Conservation (phyloP, 2,329 filamentous ascomycete species). For the Penicillium griseofulvum region DNA sequence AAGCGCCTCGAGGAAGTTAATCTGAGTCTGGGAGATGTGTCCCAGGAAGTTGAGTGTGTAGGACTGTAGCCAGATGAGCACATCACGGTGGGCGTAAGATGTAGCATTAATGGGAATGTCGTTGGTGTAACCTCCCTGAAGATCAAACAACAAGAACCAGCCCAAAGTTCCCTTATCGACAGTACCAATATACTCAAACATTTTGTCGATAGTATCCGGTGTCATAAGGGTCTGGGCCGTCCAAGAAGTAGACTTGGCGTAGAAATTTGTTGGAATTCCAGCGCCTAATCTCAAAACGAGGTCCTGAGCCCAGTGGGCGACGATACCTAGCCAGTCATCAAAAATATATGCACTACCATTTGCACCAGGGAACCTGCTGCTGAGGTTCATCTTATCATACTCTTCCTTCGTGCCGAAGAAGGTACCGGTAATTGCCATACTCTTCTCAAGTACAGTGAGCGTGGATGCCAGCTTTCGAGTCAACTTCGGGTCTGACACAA, state of each 20-base stretch:
- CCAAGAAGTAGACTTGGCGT: background rate
- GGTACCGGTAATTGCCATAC: background rate
- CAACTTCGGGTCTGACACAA: background rate
- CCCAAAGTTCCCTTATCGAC: background rate
- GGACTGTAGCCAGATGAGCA: constrained; percentile 60
- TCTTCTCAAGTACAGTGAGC: background rate
- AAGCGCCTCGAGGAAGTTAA: background rate
- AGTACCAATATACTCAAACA: background rate
- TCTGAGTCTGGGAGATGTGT: constrained; percentile 31
- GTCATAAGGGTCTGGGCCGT: background rate
- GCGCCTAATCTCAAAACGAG: background rate
- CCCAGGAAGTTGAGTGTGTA: constrained; percentile 55
- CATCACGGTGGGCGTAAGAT: constrained; percentile 62
- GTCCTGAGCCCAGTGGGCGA: background rate
- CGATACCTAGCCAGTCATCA: background rate
- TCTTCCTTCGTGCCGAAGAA: constrained; percentile 1
- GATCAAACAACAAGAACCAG: constrained; percentile 48
- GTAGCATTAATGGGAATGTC: constrained; percentile 56
- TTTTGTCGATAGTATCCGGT: background rate
- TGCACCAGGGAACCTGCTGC: background rate
- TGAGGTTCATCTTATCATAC: background rate
- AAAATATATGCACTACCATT: constrained; percentile 40
- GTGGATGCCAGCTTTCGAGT: background rate
- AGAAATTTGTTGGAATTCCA: background rate
- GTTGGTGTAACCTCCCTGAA: constrained; percentile 49